These are phyloP conservation scores for Penicillium sp. DNA, from an alignment of 2,329 filamentous ascomycete genomes.

Conservation along the genomic window DNA sequence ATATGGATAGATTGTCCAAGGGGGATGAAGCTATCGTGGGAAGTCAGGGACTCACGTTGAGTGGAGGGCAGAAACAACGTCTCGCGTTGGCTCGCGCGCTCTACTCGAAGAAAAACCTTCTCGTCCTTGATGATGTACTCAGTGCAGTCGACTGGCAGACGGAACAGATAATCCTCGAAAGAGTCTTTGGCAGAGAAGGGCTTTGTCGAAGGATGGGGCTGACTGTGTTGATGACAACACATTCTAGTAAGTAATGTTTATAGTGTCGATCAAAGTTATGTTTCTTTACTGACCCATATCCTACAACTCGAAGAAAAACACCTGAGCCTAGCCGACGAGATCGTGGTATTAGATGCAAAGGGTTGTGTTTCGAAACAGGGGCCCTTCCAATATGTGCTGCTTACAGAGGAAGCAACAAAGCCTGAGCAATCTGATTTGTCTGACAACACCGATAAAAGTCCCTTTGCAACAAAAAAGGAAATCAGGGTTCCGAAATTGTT, in stretches of 20 bases:
- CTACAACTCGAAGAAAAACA: not conserved
- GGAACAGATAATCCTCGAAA: conserved; percentile 1
- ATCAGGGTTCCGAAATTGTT: not conserved
- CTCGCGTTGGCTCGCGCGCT: conserved; percentile 47
- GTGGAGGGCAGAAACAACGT: conserved; percentile 52
- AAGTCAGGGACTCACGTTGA: conserved; percentile 49
- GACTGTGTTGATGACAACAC: conserved; percentile 9
- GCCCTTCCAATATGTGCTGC: not conserved
- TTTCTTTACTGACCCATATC: not conserved
- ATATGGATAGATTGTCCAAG: conserved; percentile 36
- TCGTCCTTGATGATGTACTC: conserved; percentile 10
- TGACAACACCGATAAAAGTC: not conserved
- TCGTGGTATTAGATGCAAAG: conserved; percentile 1
- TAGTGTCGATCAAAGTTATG: not conserved
- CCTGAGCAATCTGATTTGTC: not conserved
- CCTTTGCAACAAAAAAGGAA: not conserved
- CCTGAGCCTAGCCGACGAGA: not conserved
- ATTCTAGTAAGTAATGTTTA: conserved; percentile 1
- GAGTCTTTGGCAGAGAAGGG: conserved; percentile 10
- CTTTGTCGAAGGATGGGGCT: conserved; percentile 1
- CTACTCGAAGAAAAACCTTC: conserved; percentile 35
- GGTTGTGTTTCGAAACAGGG: conserved; percentile 1
- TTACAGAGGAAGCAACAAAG: not conserved
- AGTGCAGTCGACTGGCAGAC: conserved; percentile 11
- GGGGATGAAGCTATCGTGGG: conserved; percentile 46